Percentiles rank a stretch among this genome's conserved stretches.
phyloP scores from a whole-genome alignment of 2,329 filamentous ascomycete genomes.

The Cytospora mali region DNA sequence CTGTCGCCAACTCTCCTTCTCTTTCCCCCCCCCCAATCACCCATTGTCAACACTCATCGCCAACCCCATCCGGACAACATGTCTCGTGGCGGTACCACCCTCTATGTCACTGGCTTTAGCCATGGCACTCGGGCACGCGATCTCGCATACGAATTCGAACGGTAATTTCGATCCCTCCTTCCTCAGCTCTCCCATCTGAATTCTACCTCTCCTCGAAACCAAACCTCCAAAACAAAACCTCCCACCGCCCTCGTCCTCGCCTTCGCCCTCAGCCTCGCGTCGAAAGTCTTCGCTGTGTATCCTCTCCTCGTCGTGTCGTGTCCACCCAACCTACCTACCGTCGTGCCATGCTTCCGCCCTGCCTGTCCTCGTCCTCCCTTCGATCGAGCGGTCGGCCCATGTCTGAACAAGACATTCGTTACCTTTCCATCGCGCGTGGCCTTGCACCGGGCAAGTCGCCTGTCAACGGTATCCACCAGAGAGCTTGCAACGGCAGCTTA shows the following conservation, averaged over 20 bases:
- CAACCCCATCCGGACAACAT: conserved; percentile 51
- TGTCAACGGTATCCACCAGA: conserved; percentile 34
- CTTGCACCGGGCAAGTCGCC: conserved; percentile 43
- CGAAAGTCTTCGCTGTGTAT: conserved; percentile 34
- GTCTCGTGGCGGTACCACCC: conserved; percentile 91
- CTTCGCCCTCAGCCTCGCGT: conserved; percentile 28
- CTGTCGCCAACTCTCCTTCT: conserved; percentile 5
- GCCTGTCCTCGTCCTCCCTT: conserved; percentile 42
- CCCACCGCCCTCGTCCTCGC: conserved; percentile 28
- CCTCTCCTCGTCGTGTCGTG: conserved; percentile 39
- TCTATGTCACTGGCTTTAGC: conserved; percentile 99
- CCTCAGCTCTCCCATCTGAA: conserved; percentile 33
- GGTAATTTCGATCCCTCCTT: conserved; percentile 73
- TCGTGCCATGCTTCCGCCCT: conserved; percentile 33
- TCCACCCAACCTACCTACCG: conserved; percentile 18
- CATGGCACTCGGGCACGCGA: conserved; percentile 98
- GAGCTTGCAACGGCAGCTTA: conserved; percentile 34
- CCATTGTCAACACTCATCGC: conserved; percentile 19
- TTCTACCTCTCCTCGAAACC: conserved; percentile 22
- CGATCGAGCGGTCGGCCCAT: conserved; percentile 52
- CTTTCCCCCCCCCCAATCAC: conserved; percentile 8
- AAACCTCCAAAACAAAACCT: conserved; percentile 31
- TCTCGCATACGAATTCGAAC: conserved; percentile 99
- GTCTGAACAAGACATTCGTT: conserved; percentile 36
- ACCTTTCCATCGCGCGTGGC: conserved; percentile 23